Evolutionary conservation across 108 stramenopile species (phyloP).

Genomic region (Nitzschia inconspicua): DNA sequence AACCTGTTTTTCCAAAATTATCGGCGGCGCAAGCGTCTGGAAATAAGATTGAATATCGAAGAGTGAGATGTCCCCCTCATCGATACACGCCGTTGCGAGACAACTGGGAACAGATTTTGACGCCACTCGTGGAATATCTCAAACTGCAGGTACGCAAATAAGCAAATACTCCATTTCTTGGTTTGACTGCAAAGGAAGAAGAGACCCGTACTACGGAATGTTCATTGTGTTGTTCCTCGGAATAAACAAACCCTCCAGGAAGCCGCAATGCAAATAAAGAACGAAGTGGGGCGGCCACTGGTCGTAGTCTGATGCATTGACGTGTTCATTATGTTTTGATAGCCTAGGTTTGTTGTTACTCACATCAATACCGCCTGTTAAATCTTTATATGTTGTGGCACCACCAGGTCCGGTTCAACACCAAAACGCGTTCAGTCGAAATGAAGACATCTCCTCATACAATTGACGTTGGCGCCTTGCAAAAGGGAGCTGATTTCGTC

Average conservation of each 20-base stretch:
- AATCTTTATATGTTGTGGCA: not conserved
- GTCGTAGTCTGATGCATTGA: slow-evolving; percentile 53
- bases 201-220: slow-evolving; percentile 23
- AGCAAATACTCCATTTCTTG: not conserved
- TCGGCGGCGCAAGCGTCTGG: slow-evolving; percentile 69
- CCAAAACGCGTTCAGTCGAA: slow-evolving; percentile 94
- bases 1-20: slow-evolving; percentile 78
- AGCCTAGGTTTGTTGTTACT: not conserved
- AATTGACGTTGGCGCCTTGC: slow-evolving; percentile 83
- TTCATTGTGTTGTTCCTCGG: slow-evolving; percentile 61
- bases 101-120: slow-evolving; percentile 28
- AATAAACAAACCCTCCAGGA: slow-evolving; percentile 61
- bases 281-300: slow-evolving; percentile 33
- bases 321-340: not conserved
- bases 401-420: slow-evolving; percentile 91
- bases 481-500: slow-evolving; percentile 97
- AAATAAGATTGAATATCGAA: slow-evolving; percentile 81
- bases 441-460: slow-evolving; percentile 94
- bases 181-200: slow-evolving; percentile 29
- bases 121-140: slow-evolving; percentile 87
- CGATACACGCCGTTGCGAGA: slow-evolving; percentile 35
- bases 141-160: slow-evolving; percentile 78
- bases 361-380: not conserved
- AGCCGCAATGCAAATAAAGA: slow-evolving; percentile 46
- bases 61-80: slow-evolving; percentile 95